Evolutionary conservation across 139 green algal species (phyloP).

Genomic region (Ettlia oleoabundans): DNA sequence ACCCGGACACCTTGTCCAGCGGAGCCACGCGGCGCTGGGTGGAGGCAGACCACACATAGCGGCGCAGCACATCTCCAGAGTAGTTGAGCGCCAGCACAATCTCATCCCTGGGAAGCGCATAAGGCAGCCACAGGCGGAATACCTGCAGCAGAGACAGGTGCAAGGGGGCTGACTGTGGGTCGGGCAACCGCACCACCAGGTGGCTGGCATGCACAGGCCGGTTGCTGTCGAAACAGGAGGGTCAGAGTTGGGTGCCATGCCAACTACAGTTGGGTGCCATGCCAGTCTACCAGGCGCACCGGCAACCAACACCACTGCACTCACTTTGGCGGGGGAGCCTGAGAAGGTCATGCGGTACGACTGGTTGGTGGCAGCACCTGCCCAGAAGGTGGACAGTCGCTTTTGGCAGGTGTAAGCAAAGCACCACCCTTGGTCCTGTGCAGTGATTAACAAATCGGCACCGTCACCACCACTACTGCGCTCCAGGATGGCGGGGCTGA

Average conservation of each 20-base stretch:
- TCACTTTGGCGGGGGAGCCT: neutral
- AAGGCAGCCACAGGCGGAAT: conserved; percentile 1
- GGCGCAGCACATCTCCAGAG: neutral
- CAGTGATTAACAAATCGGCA: neutral
- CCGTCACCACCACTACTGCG: neutral
- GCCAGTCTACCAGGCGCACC: too few relatives aligned
- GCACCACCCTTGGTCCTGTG: neutral
- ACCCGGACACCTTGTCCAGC: neutral
- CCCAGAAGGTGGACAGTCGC: conserved; percentile 12
- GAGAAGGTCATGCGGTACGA: neutral
- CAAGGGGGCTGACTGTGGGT: too few relatives aligned
- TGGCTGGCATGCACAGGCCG: too few relatives aligned
- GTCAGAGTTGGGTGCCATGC: too few relatives aligned
- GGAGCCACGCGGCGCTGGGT: neutral
- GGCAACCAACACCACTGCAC: too few relatives aligned
- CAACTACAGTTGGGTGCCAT: too few relatives aligned
- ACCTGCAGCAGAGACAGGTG: neutral
- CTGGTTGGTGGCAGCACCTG: neutral
- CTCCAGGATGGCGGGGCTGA: neutral
- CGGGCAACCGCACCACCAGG: too few relatives aligned
- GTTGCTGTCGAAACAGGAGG: too few relatives aligned
- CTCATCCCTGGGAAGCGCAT: neutral
- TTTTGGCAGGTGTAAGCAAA: conserved; percentile 6
- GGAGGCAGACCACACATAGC: neutral
- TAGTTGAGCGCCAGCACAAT: neutral